phyloP scores from a whole-genome alignment of 2,329 filamentous ascomycete species.

The Tolypocladium inflatum region DNA sequence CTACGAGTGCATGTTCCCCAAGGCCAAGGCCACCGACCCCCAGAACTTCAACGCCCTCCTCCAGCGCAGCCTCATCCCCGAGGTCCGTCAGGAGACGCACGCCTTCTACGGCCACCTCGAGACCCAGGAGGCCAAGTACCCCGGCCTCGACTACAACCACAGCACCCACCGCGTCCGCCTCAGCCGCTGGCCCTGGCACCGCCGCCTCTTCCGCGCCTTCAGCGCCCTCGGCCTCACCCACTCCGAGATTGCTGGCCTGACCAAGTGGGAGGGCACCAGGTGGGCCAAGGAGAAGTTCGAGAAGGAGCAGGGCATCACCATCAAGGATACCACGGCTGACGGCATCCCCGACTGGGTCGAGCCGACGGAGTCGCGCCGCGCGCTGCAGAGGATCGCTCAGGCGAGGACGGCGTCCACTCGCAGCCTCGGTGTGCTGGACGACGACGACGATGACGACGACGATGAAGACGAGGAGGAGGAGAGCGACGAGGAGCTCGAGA shows the following conservation, averaged over 20 bases:
- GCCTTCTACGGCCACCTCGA: slow-evolving; percentile 73
- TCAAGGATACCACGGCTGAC: slow-evolving; percentile 63
- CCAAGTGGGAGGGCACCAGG: slow-evolving; percentile 74
- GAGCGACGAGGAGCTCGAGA: slow-evolving; percentile 40
- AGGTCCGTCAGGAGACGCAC: slow-evolving; percentile 70
- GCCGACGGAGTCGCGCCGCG: slow-evolving; percentile 4
- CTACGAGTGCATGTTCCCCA: slow-evolving; percentile 64
- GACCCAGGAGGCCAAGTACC: slow-evolving; percentile 72
- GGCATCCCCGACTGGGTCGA: slow-evolving; percentile 51
- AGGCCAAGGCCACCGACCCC: slow-evolving; percentile 57
- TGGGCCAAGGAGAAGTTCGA: slow-evolving; percentile 79
- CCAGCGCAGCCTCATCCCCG: slow-evolving; percentile 60
- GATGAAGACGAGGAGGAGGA: slow-evolving; percentile 30
- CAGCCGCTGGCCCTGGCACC: slow-evolving; percentile 67
- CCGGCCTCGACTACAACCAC: slow-evolving; percentile 69
- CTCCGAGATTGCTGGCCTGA: slow-evolving; percentile 60
- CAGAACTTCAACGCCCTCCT: slow-evolving; percentile 62
- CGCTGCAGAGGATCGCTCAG: slow-evolving; percentile 7
- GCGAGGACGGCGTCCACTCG: slow-evolving; percentile 5
- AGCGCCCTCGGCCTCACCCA: slow-evolving; percentile 59
- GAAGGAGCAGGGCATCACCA: slow-evolving; percentile 59
- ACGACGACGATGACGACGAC: slow-evolving; percentile 25
- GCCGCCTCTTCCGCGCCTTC: slow-evolving; percentile 66
- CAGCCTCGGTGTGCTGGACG: slow-evolving; percentile 8
- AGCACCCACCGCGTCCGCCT: slow-evolving; percentile 68